Evolutionary conservation across 2,329 filamentous ascomycete genomes (phyloP), one percentile per base, ranked within the genome.

Genomic region (Paracoccidioides brasiliensis): DNA sequence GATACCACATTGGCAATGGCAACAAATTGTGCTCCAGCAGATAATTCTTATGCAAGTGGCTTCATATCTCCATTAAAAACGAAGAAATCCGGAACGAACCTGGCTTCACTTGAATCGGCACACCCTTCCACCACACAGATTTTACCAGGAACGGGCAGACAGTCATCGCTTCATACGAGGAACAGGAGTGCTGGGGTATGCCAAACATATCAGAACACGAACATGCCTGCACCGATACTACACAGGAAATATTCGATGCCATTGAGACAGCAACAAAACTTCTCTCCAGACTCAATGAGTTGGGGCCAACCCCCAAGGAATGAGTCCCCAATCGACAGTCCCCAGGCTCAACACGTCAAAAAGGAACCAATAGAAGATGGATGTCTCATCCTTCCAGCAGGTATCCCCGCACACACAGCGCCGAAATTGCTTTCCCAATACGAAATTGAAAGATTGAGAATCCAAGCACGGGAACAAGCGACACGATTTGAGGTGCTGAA

Each of bases 401-500:
- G 64, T 8, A 53, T 62, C 38, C 57, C 56, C 10, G 53, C 61
- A 9, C 40, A 53, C n/a, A 60, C 61, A 33, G 64, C 63, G 7
- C 55, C 52, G 3, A 54, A 41, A 10, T 49, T 58, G 10, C 56
- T 66, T 41, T 53, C 58, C 22, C 41, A 55, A 4, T 50, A 53
- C 5, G 63, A 67, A 42, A 59, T 64, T 14, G 60, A 63, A 40
- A 59, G 52, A 38, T 40, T 67, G 38, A 60, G 59, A 51, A 50
- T 58, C 14, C 64, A 67, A 53, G 64, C 64, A 35, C 57, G 57
- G 41, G 56, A 50, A 12, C 64, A 65, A 50, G 64, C 62, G 4
- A 52, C 62, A 51, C 61, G 58, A 37, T 66, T 64, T 57, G 62
- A 64, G 48, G 56, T 66, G 6, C 55, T 67, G 12, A 62, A 62